Evolutionary conservation across 129 eudicot species (phyloP).

Genomic region (Lactuca sativa): DNA sequence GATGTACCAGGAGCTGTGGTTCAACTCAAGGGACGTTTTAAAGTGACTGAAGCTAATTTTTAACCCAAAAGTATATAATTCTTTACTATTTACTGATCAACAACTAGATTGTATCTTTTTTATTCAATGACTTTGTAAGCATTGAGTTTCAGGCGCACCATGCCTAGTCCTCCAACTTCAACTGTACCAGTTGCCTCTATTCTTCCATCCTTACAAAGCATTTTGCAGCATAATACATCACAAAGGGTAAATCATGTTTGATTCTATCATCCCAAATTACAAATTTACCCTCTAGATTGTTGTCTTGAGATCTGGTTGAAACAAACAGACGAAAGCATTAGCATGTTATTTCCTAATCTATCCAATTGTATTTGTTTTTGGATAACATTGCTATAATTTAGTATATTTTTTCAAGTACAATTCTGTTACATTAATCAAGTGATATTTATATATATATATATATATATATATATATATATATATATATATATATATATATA

Average conservation of each 20-base stretch:
- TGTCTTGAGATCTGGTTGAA: no score
- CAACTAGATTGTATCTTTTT: not conserved
- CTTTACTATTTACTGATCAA: not conserved
- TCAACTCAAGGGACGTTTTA: constrained; percentile 82
- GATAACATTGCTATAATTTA: no score
- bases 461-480: no score
- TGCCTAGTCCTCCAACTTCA: constrained; percentile 36
- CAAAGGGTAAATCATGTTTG: constrained; percentile 56
- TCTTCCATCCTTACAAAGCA: constrained; percentile 73
- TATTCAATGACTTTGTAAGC: constrained; percentile 28
- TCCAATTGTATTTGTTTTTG: no score
- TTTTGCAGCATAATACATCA: constrained; percentile 67
- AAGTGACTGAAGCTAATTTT: constrained; percentile 71
- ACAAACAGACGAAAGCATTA: no score
- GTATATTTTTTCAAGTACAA: no score
- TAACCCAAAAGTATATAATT: constrained; percentile 20
- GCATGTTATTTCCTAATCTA: no score
- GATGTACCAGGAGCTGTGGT: constrained; percentile 70
- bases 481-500: no score
- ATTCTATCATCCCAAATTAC: not conserved
- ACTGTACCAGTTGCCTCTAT: constrained; percentile 52
- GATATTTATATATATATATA: no score
- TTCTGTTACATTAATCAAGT: no score
- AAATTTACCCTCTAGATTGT: constrained; percentile 6
- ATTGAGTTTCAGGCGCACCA: constrained; percentile 49